Evolutionary conservation across 208 protist species (phyloP), one percentile per base, ranked within the genome.

Genomic region (Pavlovales sp.): DNA sequence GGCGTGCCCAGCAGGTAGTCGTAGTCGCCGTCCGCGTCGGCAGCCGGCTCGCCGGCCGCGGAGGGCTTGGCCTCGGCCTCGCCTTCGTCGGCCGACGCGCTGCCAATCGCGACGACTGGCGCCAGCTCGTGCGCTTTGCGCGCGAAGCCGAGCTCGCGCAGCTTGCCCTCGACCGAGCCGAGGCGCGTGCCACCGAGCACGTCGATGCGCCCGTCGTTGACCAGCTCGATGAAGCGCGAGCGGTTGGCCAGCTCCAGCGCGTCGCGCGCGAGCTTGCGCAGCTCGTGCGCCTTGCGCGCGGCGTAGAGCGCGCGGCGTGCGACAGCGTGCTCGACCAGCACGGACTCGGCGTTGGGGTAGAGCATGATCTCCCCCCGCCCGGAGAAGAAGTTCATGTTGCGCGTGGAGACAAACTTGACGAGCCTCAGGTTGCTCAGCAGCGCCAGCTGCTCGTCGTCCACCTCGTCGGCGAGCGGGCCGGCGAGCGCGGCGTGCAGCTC

Each of bases 351-450:
- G 10, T 46, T 90, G 5, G 42, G 89, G 90, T 98, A 99, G 90
- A 97, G 97, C 36, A 91, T 96, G 79, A 99, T 97, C 79, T 96
- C 92, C 14, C 96, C 96, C 30, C 98, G 90, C 41, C 93, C 89
- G 90, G 99, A 96, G 92, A 99, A 99, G 42, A 98, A 93, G 84
- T 98, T 96, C 94, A 99, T 98, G 94, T 99, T 99, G 38, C 95
- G 96, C 0, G 94, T 94, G 78, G 95, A 94, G 79, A 99, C 92
- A 44, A 92, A 95, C 77, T 93, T 89, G n/a, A 83, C 89, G 44
- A 99, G 93, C 90, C 98, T 96, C 75, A 99, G 94, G 79, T 93
- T 93, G 78, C 98, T 95, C 84, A 95, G 91, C 39, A 98, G 90
- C 38, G 94, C 94, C 18, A 66, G 30, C 46, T 57, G 75, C 77